Evolutionary conservation across 176 grass and related monocot species (phyloP).

Genomic region (Bolboschoenus planiculmis): DNA sequence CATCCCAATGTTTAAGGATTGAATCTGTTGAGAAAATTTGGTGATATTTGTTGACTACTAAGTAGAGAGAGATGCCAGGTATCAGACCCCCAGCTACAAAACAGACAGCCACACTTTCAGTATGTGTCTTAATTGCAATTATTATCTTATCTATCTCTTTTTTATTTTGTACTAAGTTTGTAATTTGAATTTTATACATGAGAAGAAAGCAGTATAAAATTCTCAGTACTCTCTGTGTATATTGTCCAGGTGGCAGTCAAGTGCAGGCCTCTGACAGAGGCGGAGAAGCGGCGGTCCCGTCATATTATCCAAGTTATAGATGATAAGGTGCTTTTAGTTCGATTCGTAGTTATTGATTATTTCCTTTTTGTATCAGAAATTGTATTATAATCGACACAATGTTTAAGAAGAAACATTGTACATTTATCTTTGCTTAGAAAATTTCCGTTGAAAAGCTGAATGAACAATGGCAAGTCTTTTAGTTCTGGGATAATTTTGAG

Average conservation of each 20-base stretch:
- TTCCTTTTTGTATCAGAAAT: neutral
- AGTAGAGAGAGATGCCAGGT: constrained; percentile 51
- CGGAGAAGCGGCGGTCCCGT: constrained; percentile 49
- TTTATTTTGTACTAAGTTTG: neutral
- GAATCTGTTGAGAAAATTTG: neutral
- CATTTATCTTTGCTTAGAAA: neutral
- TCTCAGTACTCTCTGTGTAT: neutral
- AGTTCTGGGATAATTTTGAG: neutral
- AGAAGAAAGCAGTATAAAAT: neutral
- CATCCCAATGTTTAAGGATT: constrained; percentile 4
- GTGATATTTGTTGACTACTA: neutral
- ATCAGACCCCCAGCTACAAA: constrained; percentile 82
- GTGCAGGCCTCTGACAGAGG: constrained; percentile 79
- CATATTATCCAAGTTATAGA: constrained; percentile 98
- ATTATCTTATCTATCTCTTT: neutral
- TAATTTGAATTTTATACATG: neutral
- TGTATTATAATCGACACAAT: neutral
- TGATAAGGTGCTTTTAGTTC: constrained; percentile 51
- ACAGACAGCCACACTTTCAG: constrained; percentile 85
- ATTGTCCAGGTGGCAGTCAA: constrained; percentile 75
- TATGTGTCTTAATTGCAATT: neutral
- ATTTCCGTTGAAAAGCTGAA: neutral
- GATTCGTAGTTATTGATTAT: neutral
- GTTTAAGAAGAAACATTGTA: neutral
- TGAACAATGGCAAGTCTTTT: neutral